Conservation (phyloP, 2,329 filamentous ascomycete species). For the Coniella vitis region DNA sequence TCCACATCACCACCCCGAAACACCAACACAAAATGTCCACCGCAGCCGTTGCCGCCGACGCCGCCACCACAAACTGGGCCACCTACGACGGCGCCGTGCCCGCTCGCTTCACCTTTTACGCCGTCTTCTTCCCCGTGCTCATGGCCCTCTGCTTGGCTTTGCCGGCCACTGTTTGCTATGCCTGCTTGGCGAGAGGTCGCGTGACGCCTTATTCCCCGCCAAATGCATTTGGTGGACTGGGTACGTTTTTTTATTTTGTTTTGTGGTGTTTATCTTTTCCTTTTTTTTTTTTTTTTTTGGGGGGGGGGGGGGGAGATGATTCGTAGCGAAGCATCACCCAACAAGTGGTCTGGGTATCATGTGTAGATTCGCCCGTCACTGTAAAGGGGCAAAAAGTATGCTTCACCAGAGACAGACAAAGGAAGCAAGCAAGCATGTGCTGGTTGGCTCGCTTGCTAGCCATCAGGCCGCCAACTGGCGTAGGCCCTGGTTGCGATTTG, state of each 20-base stretch:
- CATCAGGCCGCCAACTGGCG: too few relatives aligned
- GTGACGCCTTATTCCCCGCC: slow-evolving; percentile 9
- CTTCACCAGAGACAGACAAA: too few relatives aligned
- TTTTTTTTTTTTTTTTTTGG: background rate
- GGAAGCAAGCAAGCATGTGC: too few relatives aligned
- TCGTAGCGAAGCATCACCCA: too few relatives aligned
- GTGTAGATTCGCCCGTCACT: too few relatives aligned
- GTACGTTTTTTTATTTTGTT: background rate
- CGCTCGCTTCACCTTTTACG: slow-evolving; percentile 2
- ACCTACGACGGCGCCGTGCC: slow-evolving; percentile 9
- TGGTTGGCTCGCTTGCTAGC: too few relatives aligned
- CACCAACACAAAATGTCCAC: slow-evolving; percentile 3
- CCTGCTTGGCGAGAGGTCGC: slow-evolving; percentile 5
- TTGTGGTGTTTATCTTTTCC: too few relatives aligned
- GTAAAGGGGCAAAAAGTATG: too few relatives aligned
- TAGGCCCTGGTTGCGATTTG: too few relatives aligned
- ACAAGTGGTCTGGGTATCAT: too few relatives aligned
- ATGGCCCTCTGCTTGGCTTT: slow-evolving; percentile 10
- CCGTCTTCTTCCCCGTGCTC: slow-evolving; percentile 7
- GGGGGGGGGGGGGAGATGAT: too few relatives aligned
- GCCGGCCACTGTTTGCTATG: slow-evolving; percentile 9
- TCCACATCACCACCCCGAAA: background rate
- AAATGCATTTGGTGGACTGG: slow-evolving; percentile 1
- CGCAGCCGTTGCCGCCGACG: slow-evolving; percentile 8
- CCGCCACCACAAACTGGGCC: slow-evolving; percentile 13